Evolutionary conservation across 805 yeast species (phyloP).

Genomic region (Barnettozyma vustinii): DNA sequence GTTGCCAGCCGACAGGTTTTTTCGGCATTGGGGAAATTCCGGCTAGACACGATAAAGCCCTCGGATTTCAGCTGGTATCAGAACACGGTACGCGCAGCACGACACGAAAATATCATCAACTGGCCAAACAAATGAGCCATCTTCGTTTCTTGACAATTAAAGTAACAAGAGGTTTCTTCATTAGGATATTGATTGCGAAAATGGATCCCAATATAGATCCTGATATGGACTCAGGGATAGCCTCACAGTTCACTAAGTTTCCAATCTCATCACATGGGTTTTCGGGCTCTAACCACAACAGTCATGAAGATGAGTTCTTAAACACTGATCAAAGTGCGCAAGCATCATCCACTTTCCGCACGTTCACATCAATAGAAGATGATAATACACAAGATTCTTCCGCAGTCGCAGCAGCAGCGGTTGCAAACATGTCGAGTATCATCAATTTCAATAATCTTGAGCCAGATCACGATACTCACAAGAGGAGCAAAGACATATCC

Average conservation of each 20-base stretch:
- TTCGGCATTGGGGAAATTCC: background rate
- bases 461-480: conserved; percentile 4
- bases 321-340: conserved; percentile 8
- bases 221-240: conserved; percentile 12
- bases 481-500: background rate
- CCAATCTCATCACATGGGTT: conserved; percentile 9
- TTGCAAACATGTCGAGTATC: conserved; percentile 22
- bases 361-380: conserved; percentile 6
- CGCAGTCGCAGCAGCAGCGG: conserved; percentile 20
- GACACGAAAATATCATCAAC: conserved; percentile 1
- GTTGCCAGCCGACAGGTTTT: background rate
- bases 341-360: conserved; percentile 2
- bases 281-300: background rate
- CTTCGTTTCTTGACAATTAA: background rate
- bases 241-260: conserved; percentile 21
- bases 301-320: background rate
- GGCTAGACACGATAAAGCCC: background rate
- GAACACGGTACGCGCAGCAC: conserved; percentile 2
- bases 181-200: background rate
- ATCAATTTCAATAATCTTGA: conserved; percentile 17
- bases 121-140: background rate
- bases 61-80: background rate
- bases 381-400: background rate
- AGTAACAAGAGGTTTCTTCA: background rate
- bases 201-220: conserved; percentile 25